Evolutionary conservation across 2,329 filamentous ascomycete species (phyloP).

Genomic region (Fonsecaea multimorphosa): DNA sequence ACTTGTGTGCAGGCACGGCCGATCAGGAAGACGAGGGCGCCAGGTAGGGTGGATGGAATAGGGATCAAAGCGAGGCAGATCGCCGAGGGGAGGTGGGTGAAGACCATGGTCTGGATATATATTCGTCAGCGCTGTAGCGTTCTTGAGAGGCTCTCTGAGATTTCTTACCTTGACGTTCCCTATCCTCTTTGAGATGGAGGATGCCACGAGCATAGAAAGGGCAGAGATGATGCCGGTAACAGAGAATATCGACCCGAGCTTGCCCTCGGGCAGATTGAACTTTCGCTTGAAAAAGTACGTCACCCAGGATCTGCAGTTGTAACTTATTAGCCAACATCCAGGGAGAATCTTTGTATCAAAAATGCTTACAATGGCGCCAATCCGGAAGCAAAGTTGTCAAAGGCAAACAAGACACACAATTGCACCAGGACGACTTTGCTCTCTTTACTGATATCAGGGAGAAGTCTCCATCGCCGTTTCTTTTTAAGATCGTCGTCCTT

Average conservation of each 20-base stretch:
- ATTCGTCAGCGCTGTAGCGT: not conserved
- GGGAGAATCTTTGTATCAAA: not conserved
- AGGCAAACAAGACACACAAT: slow-evolving; percentile 69
- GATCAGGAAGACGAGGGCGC: slow-evolving; percentile 63
- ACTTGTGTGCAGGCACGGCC: slow-evolving; percentile 67
- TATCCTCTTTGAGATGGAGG: slow-evolving; percentile 61
- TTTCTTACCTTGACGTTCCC: slow-evolving; percentile 53
- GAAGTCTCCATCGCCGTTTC: slow-evolving; percentile 48
- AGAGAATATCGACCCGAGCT: slow-evolving; percentile 62
- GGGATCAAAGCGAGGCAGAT: slow-evolving; percentile 66
- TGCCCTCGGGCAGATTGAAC: slow-evolving; percentile 59
- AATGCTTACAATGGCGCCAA: slow-evolving; percentile 60
- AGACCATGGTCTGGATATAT: slow-evolving; percentile 65
- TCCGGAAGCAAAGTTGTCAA: slow-evolving; percentile 74
- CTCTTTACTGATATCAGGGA: slow-evolving; percentile 49
- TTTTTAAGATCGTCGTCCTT: slow-evolving; percentile 28
- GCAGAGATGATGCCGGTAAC: slow-evolving; percentile 53
- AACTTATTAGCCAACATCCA: slow-evolving; percentile 51
- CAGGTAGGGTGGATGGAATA: slow-evolving; percentile 56
- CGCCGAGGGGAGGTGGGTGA: slow-evolving; percentile 67
- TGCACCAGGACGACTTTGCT: slow-evolving; percentile 63
- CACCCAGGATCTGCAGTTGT: slow-evolving; percentile 57
- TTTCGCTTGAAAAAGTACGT: slow-evolving; percentile 64
- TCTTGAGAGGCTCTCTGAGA: not conserved
- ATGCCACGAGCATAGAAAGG: slow-evolving; percentile 50